These are phyloP conservation scores for Diaporthe ilicicola DNA, from an alignment of 2,329 filamentous ascomycete genomes.

Conservation along the genomic window DNA sequence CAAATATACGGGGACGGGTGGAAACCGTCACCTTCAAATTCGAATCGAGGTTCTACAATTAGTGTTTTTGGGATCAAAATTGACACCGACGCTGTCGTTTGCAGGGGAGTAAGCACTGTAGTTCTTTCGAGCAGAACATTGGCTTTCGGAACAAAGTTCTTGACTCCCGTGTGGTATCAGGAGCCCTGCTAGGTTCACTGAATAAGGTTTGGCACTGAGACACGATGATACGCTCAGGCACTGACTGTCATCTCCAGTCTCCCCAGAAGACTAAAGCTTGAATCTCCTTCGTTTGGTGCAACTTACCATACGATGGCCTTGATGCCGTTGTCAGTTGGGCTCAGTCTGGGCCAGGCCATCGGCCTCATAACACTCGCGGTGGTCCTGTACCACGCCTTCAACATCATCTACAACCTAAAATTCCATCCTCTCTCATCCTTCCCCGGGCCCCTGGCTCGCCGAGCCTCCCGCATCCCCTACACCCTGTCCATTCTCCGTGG, in stretches of 20 bases:
- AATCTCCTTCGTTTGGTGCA: background rate
- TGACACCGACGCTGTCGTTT: background rate
- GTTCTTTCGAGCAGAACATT: background rate
- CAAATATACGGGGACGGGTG: no score
- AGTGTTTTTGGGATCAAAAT: no score
- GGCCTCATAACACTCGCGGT: background rate
- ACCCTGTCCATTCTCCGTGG: background rate
- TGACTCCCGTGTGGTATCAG: background rate
- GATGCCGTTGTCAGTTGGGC: background rate
- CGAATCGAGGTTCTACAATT: no score
- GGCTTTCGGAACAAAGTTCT: background rate
- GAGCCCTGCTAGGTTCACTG: background rate
- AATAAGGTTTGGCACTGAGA: background rate
- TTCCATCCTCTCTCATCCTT: background rate
- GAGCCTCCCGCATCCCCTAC: constrained; percentile 4
- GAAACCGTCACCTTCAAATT: no score
- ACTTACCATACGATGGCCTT: background rate
- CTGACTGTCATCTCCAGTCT: background rate
- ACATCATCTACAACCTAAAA: background rate
- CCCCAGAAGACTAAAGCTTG: background rate
- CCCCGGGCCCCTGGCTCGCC: background rate
- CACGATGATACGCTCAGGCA: background rate
- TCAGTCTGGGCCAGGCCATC: background rate
- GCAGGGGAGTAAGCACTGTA: background rate
- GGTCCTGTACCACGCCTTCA: background rate